These are phyloP conservation scores for Pouteria glomerata DNA, from an alignment of 148 eudicot genomes.

Conservation along the genomic window DNA sequence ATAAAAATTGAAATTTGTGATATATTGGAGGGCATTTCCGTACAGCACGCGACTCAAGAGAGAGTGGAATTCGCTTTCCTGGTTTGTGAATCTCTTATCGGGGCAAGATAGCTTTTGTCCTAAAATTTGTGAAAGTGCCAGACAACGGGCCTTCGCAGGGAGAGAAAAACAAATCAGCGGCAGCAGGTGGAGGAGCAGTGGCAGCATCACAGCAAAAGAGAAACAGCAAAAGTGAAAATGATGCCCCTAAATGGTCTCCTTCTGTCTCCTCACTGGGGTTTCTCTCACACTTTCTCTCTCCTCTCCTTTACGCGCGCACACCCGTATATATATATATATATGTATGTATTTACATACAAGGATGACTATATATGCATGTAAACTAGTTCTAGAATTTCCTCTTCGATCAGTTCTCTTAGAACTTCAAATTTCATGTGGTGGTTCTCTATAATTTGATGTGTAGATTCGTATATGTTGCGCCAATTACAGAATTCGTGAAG, in stretches of 20 bases:
- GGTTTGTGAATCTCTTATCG: too few relatives aligned
- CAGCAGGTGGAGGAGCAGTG: not conserved
- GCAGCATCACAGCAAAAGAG: not conserved
- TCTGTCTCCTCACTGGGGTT: slow-evolving; percentile 8
- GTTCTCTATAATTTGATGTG: not conserved
- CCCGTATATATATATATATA: not conserved
- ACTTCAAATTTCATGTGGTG: not conserved
- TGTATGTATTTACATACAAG: not conserved
- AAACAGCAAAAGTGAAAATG: not conserved
- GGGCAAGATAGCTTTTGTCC: too few relatives aligned
- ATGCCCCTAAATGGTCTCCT: slow-evolving; percentile 10
- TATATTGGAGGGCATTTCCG: not conserved
- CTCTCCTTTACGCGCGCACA: not conserved
- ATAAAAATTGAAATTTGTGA: too few relatives aligned
- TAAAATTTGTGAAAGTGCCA: too few relatives aligned
- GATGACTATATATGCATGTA: not conserved
- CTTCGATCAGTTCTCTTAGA: not conserved
- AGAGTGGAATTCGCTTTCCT: not conserved
- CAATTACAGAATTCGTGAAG: not conserved
- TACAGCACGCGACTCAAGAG: not conserved
- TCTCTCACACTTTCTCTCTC: not conserved
- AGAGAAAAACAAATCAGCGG: not conserved
- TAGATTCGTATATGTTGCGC: not conserved
- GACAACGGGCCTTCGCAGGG: not conserved
- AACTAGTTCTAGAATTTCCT: not conserved